phyloP scores from a whole-genome alignment of 306 rosid species.

The Vachellia collinsii region DNA sequence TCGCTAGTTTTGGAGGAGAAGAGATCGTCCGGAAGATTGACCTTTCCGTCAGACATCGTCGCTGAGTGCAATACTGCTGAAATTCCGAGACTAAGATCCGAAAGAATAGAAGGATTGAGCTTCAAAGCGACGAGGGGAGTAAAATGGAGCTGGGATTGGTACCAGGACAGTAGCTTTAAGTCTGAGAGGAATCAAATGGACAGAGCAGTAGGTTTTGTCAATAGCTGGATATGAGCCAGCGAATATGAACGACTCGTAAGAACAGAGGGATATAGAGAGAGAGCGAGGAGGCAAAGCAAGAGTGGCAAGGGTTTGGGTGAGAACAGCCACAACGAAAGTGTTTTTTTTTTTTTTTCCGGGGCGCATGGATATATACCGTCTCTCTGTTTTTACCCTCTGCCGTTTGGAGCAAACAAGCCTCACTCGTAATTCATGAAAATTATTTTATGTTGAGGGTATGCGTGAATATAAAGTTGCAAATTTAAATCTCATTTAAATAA shows the following conservation, averaged over 20 bases:
- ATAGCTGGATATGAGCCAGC: constrained; percentile 41
- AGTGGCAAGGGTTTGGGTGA: constrained; percentile 47
- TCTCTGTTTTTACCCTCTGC: no score
- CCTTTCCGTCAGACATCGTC: no score
- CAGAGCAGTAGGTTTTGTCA: constrained; percentile 48
- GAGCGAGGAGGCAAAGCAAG: neutral
- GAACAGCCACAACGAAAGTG: constrained; percentile 35
- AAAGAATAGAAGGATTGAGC: no score
- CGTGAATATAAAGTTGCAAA: no score
- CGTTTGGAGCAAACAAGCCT: no score
- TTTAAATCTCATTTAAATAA: no score
- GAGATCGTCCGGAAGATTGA: no score
- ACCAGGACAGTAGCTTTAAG: constrained; percentile 7
- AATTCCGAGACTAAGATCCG: no score
- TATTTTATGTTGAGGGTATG: no score
- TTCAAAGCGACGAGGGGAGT: constrained; percentile 35
- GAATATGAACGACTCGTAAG: constrained; percentile 32
- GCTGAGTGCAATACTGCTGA: no score
- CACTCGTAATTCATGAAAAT: no score
- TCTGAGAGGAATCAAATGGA: constrained; percentile 20
- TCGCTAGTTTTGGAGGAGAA: no score
- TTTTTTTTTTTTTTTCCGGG: neutral
- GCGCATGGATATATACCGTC: neutral
- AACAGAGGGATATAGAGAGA: constrained; percentile 10
- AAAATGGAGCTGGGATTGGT: constrained; percentile 19